Evolutionary conservation across 345 rosid genomes (phyloP).

Genomic region (Aquilaria malaccensis): DNA sequence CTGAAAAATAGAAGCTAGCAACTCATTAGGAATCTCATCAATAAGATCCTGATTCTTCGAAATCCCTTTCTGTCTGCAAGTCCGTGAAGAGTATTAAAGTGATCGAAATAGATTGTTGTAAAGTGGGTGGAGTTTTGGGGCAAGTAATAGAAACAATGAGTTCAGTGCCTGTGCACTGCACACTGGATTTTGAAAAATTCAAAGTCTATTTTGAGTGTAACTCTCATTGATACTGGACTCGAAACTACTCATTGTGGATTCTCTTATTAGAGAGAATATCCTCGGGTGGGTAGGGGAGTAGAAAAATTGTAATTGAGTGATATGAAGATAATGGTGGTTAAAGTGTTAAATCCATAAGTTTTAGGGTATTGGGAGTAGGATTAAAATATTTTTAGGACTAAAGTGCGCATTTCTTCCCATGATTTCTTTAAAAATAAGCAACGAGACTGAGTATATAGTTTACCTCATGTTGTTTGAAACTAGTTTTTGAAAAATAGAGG

Average conservation of each 20-base stretch:
- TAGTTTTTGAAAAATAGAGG: no score
- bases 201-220: conserved; percentile 47
- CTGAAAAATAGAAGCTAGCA: conserved; percentile 72
- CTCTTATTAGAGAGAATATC: conserved; percentile 46
- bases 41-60: conserved; percentile 30
- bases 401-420: no score
- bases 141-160: conserved; percentile 66
- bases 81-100: conserved; percentile 30
- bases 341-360: no score
- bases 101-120: conserved; percentile 60
- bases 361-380: no score
- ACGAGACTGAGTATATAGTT: no score
- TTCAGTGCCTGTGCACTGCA: conserved; percentile 73
- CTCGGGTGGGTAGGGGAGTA: conserved; percentile 19
- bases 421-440: no score
- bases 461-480: no score
- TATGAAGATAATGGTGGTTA: no score
- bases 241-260: conserved; percentile 59
- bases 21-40: conserved; percentile 73
- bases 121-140: conserved; percentile 52
- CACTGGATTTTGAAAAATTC: conserved; percentile 65
- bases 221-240: conserved; percentile 58
- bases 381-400: no score
- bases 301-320: no score
- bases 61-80: conserved; percentile 6